Evolutionary conservation across 768 basidiomycete genomes (phyloP).

Genomic region (Paxillus ammoniavirescens): DNA sequence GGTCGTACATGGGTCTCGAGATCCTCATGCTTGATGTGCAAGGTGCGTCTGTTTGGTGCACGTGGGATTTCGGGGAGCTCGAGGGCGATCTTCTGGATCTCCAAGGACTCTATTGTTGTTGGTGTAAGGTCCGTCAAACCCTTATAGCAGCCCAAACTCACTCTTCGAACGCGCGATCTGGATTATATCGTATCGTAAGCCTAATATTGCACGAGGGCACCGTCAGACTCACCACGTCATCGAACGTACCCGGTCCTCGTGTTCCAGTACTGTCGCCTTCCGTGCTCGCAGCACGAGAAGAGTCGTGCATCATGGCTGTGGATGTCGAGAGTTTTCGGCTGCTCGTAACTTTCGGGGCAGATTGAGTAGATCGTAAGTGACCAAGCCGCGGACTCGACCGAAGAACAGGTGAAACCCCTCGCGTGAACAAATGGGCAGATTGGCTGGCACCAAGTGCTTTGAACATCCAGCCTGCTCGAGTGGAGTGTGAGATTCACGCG

Average conservation of each 20-base stretch:
- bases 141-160: not conserved
- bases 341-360: not conserved
- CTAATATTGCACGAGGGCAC: not conserved
- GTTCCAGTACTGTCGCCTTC: not conserved
- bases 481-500: too few species aligned
- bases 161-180: slow-evolving; percentile 23
- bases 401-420: too few species aligned
- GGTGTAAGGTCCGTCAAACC: not conserved
- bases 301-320: slow-evolving; percentile 5
- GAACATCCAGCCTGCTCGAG: too few species aligned
- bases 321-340: slow-evolving; percentile 3
- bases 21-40: slow-evolving; percentile 33
- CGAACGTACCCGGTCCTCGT: slow-evolving; percentile 13
- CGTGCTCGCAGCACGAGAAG: not conserved
- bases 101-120: slow-evolving; percentile 14
- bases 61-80: slow-evolving; percentile 25
- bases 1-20: slow-evolving; percentile 35
- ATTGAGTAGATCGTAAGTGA: not conserved
- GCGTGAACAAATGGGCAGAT: too few species aligned
- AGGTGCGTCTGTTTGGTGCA: slow-evolving; percentile 33
- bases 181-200: not conserved
- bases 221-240: slow-evolving; percentile 15
- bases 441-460: too few species aligned
- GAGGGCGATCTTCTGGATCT: slow-evolving; percentile 10
- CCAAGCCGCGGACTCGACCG: not conserved